Conservation (phyloP, 331 rosid species). For the Pyrus hybrid region DNA sequence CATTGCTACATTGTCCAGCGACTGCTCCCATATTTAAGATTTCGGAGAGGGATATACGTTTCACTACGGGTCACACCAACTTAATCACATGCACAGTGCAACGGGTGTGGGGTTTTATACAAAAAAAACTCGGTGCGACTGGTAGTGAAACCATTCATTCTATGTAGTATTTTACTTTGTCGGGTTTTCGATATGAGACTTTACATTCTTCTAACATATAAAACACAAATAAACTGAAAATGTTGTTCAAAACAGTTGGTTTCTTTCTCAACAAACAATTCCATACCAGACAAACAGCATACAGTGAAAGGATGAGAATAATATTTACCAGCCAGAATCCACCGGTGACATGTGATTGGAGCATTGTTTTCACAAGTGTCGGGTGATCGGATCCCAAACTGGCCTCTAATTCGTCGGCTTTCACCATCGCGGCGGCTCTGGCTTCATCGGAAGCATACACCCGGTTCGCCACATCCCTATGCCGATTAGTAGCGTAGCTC, state of each 20-base stretch:
- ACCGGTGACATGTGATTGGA: conserved; percentile 47
- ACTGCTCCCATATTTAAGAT: neutral
- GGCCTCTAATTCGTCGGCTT: conserved; percentile 29
- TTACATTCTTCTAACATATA: neutral
- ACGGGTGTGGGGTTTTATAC: neutral
- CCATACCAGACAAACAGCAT: too few species aligned
- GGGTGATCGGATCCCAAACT: conserved; percentile 31
- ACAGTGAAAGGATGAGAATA: neutral
- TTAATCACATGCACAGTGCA: neutral
- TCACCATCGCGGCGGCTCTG: conserved; percentile 27
- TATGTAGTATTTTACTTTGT: too few species aligned
- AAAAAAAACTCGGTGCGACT: neutral
- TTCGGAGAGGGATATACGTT: neutral
- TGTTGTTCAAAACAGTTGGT: neutral
- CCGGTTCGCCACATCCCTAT: conserved; percentile 35
- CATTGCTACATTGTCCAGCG: neutral
- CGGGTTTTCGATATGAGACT: neutral
- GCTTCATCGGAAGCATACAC: conserved; percentile 38
- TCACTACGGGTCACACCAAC: neutral
- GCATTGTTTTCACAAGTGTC: conserved; percentile 42
- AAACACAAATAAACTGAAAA: neutral
- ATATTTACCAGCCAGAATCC: conserved; percentile 53
- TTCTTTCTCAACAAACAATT: too few species aligned
- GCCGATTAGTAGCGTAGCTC: conserved; percentile 1
- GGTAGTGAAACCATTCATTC: neutral